Evolutionary conservation across 257 asterid species (phyloP).

Genomic region (Solanum rostratum): DNA sequence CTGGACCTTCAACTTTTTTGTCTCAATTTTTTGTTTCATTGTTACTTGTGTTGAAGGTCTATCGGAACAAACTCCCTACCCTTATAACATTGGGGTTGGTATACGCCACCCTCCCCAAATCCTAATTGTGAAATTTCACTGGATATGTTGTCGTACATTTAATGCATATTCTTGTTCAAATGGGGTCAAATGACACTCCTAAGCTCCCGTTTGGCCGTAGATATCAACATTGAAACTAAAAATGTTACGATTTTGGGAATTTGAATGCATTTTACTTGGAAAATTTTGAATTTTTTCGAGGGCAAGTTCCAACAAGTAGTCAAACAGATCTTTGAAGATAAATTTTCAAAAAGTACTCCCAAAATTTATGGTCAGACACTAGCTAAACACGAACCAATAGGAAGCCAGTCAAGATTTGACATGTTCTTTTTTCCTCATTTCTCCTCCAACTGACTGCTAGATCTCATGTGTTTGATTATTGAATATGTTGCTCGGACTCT

Average conservation of each 20-base stretch:
- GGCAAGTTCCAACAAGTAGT: too few relatives aligned
- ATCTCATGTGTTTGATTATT: neutral
- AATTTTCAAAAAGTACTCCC: neutral
- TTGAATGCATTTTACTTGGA: too few relatives aligned
- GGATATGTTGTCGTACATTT: too few relatives aligned
- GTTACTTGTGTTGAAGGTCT: neutral
- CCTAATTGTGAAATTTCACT: too few relatives aligned
- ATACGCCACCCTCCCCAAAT: too few relatives aligned
- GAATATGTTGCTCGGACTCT: neutral
- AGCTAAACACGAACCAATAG: neutral
- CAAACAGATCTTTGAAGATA: neutral
- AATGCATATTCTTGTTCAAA: too few relatives aligned
- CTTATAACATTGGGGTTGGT: too few relatives aligned
- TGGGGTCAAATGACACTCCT: too few relatives aligned
- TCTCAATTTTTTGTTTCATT: neutral
- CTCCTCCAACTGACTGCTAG: neutral
- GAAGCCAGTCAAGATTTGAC: neutral
- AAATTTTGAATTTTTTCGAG: too few relatives aligned
- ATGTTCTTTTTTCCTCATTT: neutral
- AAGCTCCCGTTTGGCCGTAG: too few relatives aligned
- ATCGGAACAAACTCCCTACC: neutral
- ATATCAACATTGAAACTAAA: too few relatives aligned
- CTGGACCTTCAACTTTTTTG: neutral
- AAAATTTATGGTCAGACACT: neutral
- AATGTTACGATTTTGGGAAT: too few relatives aligned